These are phyloP conservation scores for Thraustochytrium sp. DNA, from an alignment of 352 stramenopile species.

Conservation along the genomic window DNA sequence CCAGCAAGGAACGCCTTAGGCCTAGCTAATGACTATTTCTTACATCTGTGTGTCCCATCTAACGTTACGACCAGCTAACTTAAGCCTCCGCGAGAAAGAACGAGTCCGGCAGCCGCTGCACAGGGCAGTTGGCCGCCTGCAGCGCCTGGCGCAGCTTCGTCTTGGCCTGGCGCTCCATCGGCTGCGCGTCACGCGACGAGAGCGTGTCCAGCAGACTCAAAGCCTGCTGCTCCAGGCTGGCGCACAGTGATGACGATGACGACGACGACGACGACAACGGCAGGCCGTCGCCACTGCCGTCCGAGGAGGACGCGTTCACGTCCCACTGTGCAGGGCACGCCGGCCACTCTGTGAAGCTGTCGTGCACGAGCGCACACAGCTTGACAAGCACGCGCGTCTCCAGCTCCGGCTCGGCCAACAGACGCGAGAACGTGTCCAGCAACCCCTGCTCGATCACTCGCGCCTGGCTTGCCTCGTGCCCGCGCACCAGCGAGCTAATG, in stretches of 20 bases:
- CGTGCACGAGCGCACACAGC: neutral
- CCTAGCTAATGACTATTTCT: no score
- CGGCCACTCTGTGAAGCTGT: slow-evolving; percentile 19
- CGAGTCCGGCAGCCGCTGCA: neutral
- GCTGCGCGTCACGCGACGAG: neutral
- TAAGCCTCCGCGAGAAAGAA: neutral
- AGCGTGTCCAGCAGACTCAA: neutral
- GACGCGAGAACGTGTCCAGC: neutral
- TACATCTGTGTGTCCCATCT: no score
- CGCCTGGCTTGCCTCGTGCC: neutral
- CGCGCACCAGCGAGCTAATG: neutral
- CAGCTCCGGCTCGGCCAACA: neutral
- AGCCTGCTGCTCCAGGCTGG: neutral
- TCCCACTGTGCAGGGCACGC: neutral
- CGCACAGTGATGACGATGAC: neutral
- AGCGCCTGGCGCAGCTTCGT: neutral
- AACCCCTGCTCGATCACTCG: neutral
- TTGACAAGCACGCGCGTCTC: slow-evolving; percentile 6
- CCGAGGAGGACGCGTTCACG: neutral
- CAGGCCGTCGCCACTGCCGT: no score
- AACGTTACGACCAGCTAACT: no score
- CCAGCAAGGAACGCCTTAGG: no score
- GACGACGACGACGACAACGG: no score
- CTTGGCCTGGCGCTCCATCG: neutral
- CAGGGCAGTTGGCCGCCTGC: neutral